Conservation (phyloP, 2,329 filamentous ascomycete genomes). For the Kalmusia sp. region DNA sequence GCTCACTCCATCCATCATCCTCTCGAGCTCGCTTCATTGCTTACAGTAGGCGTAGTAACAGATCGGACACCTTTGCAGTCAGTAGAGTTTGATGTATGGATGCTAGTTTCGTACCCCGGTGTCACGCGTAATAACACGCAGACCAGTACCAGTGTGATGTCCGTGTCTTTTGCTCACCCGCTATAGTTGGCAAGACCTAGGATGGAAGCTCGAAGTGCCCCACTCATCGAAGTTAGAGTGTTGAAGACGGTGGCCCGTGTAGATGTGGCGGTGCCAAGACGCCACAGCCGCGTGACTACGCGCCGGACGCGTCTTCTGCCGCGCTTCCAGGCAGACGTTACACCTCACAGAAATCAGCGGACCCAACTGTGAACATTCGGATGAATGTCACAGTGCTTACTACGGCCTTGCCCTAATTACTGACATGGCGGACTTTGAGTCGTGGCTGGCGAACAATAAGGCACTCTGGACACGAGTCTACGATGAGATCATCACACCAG, state of each 20-base stretch:
- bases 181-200: too few species aligned
- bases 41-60: too few species aligned
- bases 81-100: too few species aligned
- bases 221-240: neutral
- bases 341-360: neutral
- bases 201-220: too few species aligned
- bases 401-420: neutral
- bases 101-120: too few species aligned
- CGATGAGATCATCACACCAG: slow-evolving; percentile 43
- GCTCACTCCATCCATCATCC: slow-evolving; percentile 32
- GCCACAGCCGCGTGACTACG: slow-evolving; percentile 27
- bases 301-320: slow-evolving; percentile 21
- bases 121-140: too few species aligned
- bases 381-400: neutral
- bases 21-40: slow-evolving; percentile 49
- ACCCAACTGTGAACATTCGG: neutral
- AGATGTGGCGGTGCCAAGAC: slow-evolving; percentile 4
- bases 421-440: slow-evolving; percentile 34
- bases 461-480: slow-evolving; percentile 37
- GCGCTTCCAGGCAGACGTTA: slow-evolving; percentile 15
- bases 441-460: slow-evolving; percentile 40
- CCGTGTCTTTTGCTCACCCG: too few species aligned
- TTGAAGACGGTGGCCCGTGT: slow-evolving; percentile 14
- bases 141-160: too few species aligned
- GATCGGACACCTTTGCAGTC: too few species aligned